Base-by-base conservation (phyloP, 805 yeast genomes). In the Ogataea henricii region DNA sequence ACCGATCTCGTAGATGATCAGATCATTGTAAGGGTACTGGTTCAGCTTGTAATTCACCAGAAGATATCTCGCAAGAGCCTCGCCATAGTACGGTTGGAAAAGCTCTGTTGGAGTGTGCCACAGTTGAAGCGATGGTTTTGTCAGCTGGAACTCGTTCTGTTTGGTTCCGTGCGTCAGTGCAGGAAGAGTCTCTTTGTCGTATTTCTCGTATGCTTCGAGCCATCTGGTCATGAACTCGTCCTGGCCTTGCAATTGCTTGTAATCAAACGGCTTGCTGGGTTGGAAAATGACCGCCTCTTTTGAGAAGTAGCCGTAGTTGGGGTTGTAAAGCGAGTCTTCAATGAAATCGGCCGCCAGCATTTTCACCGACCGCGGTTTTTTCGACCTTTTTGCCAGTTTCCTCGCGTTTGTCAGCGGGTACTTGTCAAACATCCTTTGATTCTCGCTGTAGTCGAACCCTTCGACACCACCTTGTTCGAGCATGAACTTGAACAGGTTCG, bases 81-180 rank as follows among this genome's bases (percentile, higher is more conserved):
- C 87, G 12, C 96, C 96, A 58, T 89, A 89, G 57, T 73, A 83
- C 0, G 96, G 96, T 52, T 83, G 83, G 67, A 89, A 89, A 38
- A 89, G 70, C 64, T 89, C 96, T 0, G 94, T 85, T 1, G 96
- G 96, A 0, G 96, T 89, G 62, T 89, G 96, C 96, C 96, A 89
- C 40, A 87, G 66, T 65, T 89, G 96, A 13, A 81, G 54, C 1
- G 83, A 75, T 4, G 71, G 71, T 44, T 70, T 66, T 38, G 56
- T 57, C 44, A 50, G 49, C 39, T 58, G 61, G 49, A 54, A 57
- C 18, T 51, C 57, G 20, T 50, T 54, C 47, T 51, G 51, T 35
- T 47, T 42, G 26, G 55, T 41, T 18, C 42, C 30, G 47, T 59
- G 61, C 8, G 51, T 51, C 29, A 59, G 44, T 6, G 53, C 56